Evolutionary conservation across 202 grass and related monocot species (phyloP).

Genomic region (Hordeum pubiflorum): DNA sequence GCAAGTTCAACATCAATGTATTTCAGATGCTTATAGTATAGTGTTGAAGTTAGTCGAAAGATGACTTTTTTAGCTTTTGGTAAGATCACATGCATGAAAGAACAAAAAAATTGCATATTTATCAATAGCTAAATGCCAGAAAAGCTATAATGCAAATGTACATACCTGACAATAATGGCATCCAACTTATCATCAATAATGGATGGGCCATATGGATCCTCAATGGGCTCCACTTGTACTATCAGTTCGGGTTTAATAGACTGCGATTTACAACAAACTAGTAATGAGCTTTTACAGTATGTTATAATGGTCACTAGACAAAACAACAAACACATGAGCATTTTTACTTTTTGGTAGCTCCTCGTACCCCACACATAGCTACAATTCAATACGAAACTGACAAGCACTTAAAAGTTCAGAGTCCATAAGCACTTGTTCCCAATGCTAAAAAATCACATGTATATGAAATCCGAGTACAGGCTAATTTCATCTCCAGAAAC

Average conservation of each 20-base stretch:
- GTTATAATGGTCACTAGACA: background rate
- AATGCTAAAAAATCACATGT: background rate
- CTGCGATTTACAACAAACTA: slow-evolving; percentile 24
- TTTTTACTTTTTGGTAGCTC: background rate
- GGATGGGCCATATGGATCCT: slow-evolving; percentile 61
- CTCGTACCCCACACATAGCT: background rate
- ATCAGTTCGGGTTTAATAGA: slow-evolving; percentile 49
- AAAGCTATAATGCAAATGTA: background rate
- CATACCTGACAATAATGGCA: slow-evolving; percentile 66
- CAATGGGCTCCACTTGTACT: slow-evolving; percentile 64
- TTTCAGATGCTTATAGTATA: background rate
- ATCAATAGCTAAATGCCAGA: slow-evolving; percentile 6
- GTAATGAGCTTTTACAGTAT: slow-evolving; percentile 17
- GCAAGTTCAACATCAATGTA: background rate
- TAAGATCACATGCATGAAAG: slow-evolving; percentile 3
- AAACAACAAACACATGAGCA: background rate
- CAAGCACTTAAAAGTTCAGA: background rate
- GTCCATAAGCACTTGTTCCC: background rate
- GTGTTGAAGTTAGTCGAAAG: background rate
- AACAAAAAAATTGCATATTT: slow-evolving; percentile 5
- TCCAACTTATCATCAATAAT: slow-evolving; percentile 54
- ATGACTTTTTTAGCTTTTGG: background rate
- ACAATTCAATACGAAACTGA: slow-evolving; percentile 6
- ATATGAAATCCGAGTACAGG: background rate
- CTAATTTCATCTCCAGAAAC: slow-evolving; percentile 5